phyloP scores from a whole-genome alignment of 768 basidiomycete genomes.

The Lactarius hengduanensis region DNA sequence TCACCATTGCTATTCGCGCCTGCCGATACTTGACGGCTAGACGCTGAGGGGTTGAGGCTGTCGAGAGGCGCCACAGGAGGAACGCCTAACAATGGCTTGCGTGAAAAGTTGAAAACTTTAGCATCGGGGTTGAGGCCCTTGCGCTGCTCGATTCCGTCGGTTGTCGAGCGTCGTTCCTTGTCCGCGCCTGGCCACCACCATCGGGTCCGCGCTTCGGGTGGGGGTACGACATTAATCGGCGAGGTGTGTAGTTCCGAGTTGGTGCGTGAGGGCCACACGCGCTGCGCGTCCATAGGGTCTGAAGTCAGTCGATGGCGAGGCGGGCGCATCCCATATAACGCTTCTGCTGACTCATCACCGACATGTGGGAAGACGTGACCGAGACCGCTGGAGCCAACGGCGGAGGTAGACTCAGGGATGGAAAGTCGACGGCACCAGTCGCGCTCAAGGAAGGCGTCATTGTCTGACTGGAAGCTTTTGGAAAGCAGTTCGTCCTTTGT shows the following conservation, averaged over 20 bases:
- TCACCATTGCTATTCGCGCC: neutral
- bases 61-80: constrained; percentile 28
- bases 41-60: constrained; percentile 27
- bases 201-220: constrained; percentile 22
- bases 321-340: constrained; percentile 47
- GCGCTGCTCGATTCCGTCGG: constrained; percentile 43
- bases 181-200: constrained; percentile 18
- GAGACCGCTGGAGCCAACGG: constrained; percentile 26
- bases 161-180: constrained; percentile 22
- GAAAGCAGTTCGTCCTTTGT: constrained; percentile 37
- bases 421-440: constrained; percentile 44
- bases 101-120: constrained; percentile 69
- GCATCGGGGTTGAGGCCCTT: constrained; percentile 83
- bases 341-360: constrained; percentile 35
- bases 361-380: constrained; percentile 27
- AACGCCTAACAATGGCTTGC: constrained; percentile 27
- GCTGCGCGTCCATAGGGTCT: constrained; percentile 32
- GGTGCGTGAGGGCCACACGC: constrained; percentile 23
- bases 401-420: constrained; percentile 21
- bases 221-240: constrained; percentile 22
- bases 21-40: constrained; percentile 1
- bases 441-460: constrained; percentile 49
- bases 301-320: constrained; percentile 31
- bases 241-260: constrained; percentile 31
- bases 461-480: constrained; percentile 52